Evolutionary conservation across 225 moss, liverwort and hornwort species (phyloP), one percentile per base, ranked within the genome.

Genomic region (Anthoceros angustus): DNA sequence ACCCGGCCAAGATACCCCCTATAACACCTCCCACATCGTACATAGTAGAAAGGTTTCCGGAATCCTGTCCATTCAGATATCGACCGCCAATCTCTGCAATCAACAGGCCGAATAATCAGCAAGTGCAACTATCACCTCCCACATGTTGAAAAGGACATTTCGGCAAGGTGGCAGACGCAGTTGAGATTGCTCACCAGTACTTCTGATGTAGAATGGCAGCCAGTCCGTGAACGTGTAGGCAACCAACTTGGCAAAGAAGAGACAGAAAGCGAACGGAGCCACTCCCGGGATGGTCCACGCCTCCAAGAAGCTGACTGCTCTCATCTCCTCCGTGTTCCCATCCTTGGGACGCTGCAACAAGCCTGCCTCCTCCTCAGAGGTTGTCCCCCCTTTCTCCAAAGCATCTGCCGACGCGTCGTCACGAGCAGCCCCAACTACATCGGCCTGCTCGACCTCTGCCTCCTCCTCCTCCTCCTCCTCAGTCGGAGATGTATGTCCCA

Each of bases 261-360:
- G 76, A 65, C 87, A 87, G 18, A 94, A 63, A 0, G 93, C 86
- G 45, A 86, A 94, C 11, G 90, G 84, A 0, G 87, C 93, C 43
- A 93, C 93, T 25, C 93, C 90, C 32, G 93, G 93, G 62, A 94
- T 87, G 12, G 78, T 83, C 94, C 94, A 94, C 41, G 90, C 94
- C 72, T 87, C 78, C 10, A 82, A 39, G 41, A 94, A 94, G 40
- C 82, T 86, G 8, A 94, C 81, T 0, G 94, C 87, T n/a, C n/a
- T n/a, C n/a, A n/a, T n/a, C n/a, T n/a, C n/a, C n/a, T n/a, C n/a
- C n/a, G n/a, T n/a, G n/a, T n/a, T n/a, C n/a, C n/a, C n/a, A n/a
- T n/a, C n/a, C n/a, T n/a, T n/a, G n/a, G n/a, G n/a, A n/a, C n/a
- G n/a, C 32, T 77, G 73, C 46, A 61, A n/a, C 55, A 76, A 64